Conservation (phyloP, 352 stramenopile genomes). For the Phytophthora pluvialis region DNA sequence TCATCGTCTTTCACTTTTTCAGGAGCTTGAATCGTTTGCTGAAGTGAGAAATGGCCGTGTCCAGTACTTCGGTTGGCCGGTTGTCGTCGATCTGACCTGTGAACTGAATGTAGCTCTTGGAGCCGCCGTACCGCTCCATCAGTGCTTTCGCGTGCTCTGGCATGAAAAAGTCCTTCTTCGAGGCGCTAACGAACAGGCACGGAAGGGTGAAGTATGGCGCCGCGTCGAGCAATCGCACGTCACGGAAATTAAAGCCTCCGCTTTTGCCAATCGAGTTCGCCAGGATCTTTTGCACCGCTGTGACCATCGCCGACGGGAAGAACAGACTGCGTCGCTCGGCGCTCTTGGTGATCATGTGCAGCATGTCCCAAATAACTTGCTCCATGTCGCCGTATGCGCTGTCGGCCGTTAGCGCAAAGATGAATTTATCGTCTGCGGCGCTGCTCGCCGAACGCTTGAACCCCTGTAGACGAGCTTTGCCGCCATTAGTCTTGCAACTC, state of each 20-base stretch:
- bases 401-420: slow-evolving; percentile 67
- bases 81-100: slow-evolving; percentile 70
- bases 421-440: slow-evolving; percentile 48
- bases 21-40: slow-evolving; percentile 29
- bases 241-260: slow-evolving; percentile 59
- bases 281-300: slow-evolving; percentile 71
- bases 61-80: slow-evolving; percentile 52
- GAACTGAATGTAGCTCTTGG: slow-evolving; percentile 66
- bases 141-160: slow-evolving; percentile 61
- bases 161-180: slow-evolving; percentile 79
- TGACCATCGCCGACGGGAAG: slow-evolving; percentile 71
- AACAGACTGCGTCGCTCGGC: slow-evolving; percentile 71
- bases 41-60: slow-evolving; percentile 51
- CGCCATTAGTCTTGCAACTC: slow-evolving; percentile 26
- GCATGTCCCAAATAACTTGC: slow-evolving; percentile 77
- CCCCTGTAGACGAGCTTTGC: slow-evolving; percentile 29
- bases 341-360: slow-evolving; percentile 71
- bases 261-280: slow-evolving; percentile 69
- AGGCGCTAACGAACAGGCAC: slow-evolving; percentile 73
- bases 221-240: slow-evolving; percentile 59
- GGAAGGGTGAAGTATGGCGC: slow-evolving; percentile 49
- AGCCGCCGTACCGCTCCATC: slow-evolving; percentile 61
- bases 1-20: slow-evolving; percentile 14
- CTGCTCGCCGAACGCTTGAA: slow-evolving; percentile 32
- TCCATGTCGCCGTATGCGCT: slow-evolving; percentile 80